Conservation (phyloP, 2,329 filamentous ascomycete genomes). For the Exophiala mesophila region DNA sequence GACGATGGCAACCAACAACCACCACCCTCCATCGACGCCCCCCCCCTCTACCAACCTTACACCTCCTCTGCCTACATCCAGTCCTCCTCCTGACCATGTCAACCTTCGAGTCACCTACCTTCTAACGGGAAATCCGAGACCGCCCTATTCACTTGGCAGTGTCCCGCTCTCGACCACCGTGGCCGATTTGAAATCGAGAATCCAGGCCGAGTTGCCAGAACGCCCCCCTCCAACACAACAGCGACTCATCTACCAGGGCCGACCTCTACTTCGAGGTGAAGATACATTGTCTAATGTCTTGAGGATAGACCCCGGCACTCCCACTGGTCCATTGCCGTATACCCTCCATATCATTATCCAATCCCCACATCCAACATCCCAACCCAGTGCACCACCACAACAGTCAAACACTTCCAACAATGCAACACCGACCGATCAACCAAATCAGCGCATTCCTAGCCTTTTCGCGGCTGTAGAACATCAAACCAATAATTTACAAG, state of each 20-base stretch:
- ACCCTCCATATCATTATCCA: slow-evolving; percentile 26
- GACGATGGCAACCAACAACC: no score
- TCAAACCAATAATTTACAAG: slow-evolving; percentile 12
- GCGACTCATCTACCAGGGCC: slow-evolving; percentile 55
- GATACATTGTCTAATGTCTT: slow-evolving; percentile 48
- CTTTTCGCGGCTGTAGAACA: slow-evolving; percentile 8
- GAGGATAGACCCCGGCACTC: slow-evolving; percentile 35
- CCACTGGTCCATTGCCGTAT: slow-evolving; percentile 17
- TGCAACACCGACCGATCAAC: neutral
- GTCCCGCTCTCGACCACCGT: slow-evolving; percentile 43
- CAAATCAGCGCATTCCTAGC: slow-evolving; percentile 3
- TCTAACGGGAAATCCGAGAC: slow-evolving; percentile 23
- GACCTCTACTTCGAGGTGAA: slow-evolving; percentile 46
- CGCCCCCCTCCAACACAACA: slow-evolving; percentile 45
- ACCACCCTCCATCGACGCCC: no score
- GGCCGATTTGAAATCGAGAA: slow-evolving; percentile 48
- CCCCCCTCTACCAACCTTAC: no score
- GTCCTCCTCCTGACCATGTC: slow-evolving; percentile 16
- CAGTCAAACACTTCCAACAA: neutral
- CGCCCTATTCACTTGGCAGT: slow-evolving; percentile 28
- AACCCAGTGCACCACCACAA: slow-evolving; percentile 1
- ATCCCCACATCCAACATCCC: neutral
- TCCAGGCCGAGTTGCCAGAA: slow-evolving; percentile 46
- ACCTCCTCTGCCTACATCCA: no score
- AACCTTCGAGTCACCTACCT: slow-evolving; percentile 22